Evolutionary conservation across 768 basidiomycete genomes (phyloP).

Genomic region (Crassisporium funariophilum): DNA sequence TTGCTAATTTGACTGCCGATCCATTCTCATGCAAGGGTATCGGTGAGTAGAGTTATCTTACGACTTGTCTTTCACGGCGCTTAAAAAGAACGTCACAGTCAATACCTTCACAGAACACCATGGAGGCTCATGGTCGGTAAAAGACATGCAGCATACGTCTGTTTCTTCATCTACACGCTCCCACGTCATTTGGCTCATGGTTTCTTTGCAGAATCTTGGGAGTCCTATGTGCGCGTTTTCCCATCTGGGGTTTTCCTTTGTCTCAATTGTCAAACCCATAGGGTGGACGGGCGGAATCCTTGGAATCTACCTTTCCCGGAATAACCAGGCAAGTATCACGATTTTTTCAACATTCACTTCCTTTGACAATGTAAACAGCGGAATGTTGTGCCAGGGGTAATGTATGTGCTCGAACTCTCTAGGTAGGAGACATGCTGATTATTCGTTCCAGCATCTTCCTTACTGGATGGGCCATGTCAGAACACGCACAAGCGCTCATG

Average conservation of each 20-base stretch:
- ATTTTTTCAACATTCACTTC: slow-evolving; percentile 1
- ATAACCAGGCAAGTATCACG: slow-evolving; percentile 59
- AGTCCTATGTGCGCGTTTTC: slow-evolving; percentile 57
- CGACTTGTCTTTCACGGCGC: slow-evolving; percentile 2
- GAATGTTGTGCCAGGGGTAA: slow-evolving; percentile 77
- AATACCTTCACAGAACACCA: slow-evolving; percentile 95
- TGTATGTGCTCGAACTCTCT: slow-evolving; percentile 46
- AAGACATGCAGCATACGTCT: slow-evolving; percentile 95
- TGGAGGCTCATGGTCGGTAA: slow-evolving; percentile 78
- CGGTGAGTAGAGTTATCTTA: slow-evolving; percentile 37
- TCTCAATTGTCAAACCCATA: slow-evolving; percentile 31
- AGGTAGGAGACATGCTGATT: not conserved
- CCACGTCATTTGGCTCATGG: not conserved
- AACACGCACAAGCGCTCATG: slow-evolving; percentile 83
- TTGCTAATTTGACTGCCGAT: not conserved
- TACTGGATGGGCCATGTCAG: slow-evolving; percentile 94
- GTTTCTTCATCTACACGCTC: slow-evolving; percentile 28
- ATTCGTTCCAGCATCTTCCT: slow-evolving; percentile 64
- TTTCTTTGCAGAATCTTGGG: slow-evolving; percentile 60
- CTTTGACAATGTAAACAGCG: slow-evolving; percentile 44
- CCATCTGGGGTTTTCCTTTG: not conserved
- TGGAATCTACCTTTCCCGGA: slow-evolving; percentile 79
- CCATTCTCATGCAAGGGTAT: slow-evolving; percentile 45
- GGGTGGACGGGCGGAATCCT: slow-evolving; percentile 95
- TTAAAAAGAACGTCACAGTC: no score